phyloP scores from a whole-genome alignment of 176 grass and related monocot species.

The Carex kokanica region DNA sequence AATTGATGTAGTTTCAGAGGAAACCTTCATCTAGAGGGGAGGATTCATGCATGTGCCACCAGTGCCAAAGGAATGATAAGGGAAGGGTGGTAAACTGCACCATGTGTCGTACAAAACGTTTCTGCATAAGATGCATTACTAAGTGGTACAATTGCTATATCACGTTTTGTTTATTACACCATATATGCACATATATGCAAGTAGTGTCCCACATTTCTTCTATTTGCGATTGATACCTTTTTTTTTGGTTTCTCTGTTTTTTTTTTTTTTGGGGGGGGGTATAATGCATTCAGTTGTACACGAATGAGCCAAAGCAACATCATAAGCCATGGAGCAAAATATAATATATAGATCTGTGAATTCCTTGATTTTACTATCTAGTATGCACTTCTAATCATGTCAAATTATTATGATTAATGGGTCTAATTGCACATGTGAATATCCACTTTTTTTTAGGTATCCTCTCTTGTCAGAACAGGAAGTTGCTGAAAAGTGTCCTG shows the following conservation, averaged over 20 bases:
- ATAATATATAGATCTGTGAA: neutral
- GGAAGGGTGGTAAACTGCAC: slow-evolving; percentile 49
- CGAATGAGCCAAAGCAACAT: neutral
- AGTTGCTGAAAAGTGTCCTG: slow-evolving; percentile 7
- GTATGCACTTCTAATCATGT: neutral
- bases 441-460: neutral
- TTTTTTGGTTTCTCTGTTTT: neutral
- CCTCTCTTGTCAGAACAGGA: slow-evolving; percentile 12
- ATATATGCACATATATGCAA: neutral
- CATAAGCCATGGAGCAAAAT: neutral
- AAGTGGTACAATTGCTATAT: slow-evolving; percentile 47
- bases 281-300: neutral
- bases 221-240: neutral
- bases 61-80: slow-evolving; percentile 44
- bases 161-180: neutral
- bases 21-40: neutral
- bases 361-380: neutral
- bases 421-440: neutral
- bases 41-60: slow-evolving; percentile 55
- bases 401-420: neutral
- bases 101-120: slow-evolving; percentile 37
- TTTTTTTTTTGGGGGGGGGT: neutral
- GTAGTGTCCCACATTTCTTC: neutral
- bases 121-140: slow-evolving; percentile 50
- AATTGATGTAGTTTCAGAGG: neutral